Conservation (phyloP, 192 early-diverging fungal species). For the Linnemannia hyalina region DNA sequence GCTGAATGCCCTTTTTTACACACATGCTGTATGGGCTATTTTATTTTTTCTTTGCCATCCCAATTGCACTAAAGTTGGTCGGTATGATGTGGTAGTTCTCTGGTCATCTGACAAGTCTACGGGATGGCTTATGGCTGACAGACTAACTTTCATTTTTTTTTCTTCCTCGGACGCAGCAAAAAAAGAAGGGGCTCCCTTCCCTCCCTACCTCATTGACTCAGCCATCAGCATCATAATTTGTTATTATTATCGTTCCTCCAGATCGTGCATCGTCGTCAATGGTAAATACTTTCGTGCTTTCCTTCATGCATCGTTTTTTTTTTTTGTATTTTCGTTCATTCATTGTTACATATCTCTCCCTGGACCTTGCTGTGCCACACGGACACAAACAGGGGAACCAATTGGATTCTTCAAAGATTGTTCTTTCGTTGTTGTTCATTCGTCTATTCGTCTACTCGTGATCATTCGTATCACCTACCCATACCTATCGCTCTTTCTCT, state of each 20-base stretch:
- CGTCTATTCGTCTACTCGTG: neutral
- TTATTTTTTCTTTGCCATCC: neutral
- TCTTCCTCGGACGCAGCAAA: slow-evolving; percentile 5
- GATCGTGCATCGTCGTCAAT: neutral
- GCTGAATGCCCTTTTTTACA: neutral
- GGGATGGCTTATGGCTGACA: neutral
- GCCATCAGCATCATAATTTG: neutral
- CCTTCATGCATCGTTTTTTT: no score
- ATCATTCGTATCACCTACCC: neutral
- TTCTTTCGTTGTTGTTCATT: neutral
- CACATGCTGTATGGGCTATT: neutral
- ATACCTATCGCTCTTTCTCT: neutral
- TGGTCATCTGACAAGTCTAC: neutral
- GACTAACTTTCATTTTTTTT: neutral
- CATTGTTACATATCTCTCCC: neutral
- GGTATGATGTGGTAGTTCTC: neutral
- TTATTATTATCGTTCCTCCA: neutral
- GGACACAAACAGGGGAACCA: neutral
- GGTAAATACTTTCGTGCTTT: no score
- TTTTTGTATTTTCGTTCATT: neutral
- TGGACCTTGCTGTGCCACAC: neutral
- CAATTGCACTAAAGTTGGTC: neutral
- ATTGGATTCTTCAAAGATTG: neutral
- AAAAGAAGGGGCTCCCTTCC: neutral
- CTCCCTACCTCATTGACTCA: neutral